Percentiles rank a stretch among this genome's conserved stretches.
phyloP scores from a whole-genome alignment of 139 green algal species.

The Volvox reticuliferus region DNA sequence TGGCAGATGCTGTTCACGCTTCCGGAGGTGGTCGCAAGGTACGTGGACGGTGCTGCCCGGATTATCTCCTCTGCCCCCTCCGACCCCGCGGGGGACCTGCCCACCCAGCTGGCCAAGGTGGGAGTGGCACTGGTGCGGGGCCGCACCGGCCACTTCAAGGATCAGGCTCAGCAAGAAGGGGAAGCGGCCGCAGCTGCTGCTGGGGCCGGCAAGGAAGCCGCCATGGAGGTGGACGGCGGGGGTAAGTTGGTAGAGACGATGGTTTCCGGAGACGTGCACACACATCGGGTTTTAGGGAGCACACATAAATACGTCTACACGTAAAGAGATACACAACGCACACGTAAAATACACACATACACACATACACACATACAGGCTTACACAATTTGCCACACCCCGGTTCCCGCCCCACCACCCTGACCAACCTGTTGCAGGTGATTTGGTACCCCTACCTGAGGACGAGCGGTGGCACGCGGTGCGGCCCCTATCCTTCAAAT shows the following conservation, averaged over 20 bases:
- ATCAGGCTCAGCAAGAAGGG: background rate
- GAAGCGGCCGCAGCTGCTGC: background rate
- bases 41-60: slow-evolving; percentile 45
- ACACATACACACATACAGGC: background rate
- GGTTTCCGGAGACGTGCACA: too few species aligned
- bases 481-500: slow-evolving; percentile 88
- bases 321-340: too few species aligned
- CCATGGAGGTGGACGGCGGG: slow-evolving; percentile 51
- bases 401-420: background rate
- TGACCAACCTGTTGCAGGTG: background rate
- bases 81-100: slow-evolving; percentile 76
- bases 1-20: slow-evolving; percentile 82
- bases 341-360: background rate
- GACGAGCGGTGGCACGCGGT: slow-evolving; percentile 67
- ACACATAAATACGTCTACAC: too few species aligned
- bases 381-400: background rate
- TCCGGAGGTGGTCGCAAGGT: slow-evolving; percentile 79
- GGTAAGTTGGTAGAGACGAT: too few species aligned
- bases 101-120: slow-evolving; percentile 85
- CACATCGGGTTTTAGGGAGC: too few species aligned
- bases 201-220: background rate
- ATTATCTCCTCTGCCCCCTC: slow-evolving; percentile 74
- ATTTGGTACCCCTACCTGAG: slow-evolving; percentile 37
- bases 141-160: slow-evolving; percentile 62
- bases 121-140: slow-evolving; percentile 75